phyloP scores from a whole-genome alignment of 2,329 filamentous ascomycete species.

The Aphanocladium album region DNA sequence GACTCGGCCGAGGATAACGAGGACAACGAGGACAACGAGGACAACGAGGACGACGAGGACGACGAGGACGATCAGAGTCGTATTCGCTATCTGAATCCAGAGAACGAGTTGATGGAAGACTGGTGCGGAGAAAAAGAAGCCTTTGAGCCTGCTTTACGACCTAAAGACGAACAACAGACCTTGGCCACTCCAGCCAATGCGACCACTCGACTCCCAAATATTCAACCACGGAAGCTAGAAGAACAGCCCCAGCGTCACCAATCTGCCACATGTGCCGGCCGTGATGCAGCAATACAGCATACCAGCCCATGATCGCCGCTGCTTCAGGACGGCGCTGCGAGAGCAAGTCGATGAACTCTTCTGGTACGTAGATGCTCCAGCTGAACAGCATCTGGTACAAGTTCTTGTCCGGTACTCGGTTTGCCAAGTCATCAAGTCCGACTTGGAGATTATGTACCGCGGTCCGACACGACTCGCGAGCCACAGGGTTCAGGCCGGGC shows the following conservation, averaged over 20 bases:
- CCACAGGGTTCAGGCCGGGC: background rate
- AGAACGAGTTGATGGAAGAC: too few species aligned
- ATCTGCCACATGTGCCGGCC: conserved; percentile 6
- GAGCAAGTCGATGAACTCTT: background rate
- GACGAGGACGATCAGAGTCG: too few species aligned
- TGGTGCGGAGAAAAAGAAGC: too few species aligned
- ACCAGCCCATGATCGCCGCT: conserved; percentile 1
- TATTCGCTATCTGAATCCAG: too few species aligned
- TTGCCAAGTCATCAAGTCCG: background rate
- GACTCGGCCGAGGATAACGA: too few species aligned
- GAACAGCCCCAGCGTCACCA: background rate
- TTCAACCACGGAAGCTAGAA: background rate
- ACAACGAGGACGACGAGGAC: too few species aligned
- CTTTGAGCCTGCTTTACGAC: too few species aligned
- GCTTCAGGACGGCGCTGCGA: background rate
- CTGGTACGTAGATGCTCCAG: background rate
- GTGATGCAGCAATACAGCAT: conserved; percentile 3
- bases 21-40: too few species aligned
- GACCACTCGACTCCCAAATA: background rate
- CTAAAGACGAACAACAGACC: background rate
- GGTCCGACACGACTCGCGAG: background rate
- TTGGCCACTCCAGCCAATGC: conserved; percentile 3
- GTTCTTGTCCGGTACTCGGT: background rate
- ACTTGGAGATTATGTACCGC: background rate
- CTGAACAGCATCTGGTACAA: background rate